Evolutionary conservation across 768 basidiomycete species (phyloP).

Genomic region (Chalciporus chontae): DNA sequence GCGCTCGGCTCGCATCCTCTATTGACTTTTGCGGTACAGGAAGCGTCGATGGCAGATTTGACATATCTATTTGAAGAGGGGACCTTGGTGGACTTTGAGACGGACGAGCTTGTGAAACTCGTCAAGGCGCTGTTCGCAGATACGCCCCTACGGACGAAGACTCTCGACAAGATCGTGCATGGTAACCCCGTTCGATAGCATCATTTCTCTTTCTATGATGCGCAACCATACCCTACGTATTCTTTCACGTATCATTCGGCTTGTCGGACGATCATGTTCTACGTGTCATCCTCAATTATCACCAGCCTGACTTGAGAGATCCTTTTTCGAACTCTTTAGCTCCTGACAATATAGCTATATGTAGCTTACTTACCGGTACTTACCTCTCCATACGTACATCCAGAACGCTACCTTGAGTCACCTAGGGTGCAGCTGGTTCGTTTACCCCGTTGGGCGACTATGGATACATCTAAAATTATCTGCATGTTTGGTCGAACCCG

Average conservation of each 20-base stretch:
- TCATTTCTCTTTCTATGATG: background rate
- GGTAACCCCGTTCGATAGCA: slow-evolving; percentile 47
- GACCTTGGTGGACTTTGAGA: slow-evolving; percentile 84
- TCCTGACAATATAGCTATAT: no score
- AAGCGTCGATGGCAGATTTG: slow-evolving; percentile 89
- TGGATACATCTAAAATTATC: no score
- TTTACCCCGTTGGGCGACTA: no score
- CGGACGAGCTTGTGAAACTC: slow-evolving; percentile 77
- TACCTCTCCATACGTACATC: no score
- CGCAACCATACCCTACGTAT: background rate
- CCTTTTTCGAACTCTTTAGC: no score
- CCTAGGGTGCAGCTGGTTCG: no score
- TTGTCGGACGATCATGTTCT: slow-evolving; percentile 6
- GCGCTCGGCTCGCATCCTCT: background rate
- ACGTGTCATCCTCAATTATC: background rate
- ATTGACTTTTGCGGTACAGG: slow-evolving; percentile 42
- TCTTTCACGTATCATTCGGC: background rate
- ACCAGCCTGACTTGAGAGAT: no score
- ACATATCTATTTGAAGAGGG: slow-evolving; percentile 90
- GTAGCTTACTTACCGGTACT: no score
- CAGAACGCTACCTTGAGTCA: no score
- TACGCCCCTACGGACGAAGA: slow-evolving; percentile 73
- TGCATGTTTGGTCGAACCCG: no score
- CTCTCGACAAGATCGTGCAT: slow-evolving; percentile 68
- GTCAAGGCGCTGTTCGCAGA: slow-evolving; percentile 87